phyloP scores from a whole-genome alignment of 1,284 basidiomycete genomes.

The Heterobasidion parviporum region DNA sequence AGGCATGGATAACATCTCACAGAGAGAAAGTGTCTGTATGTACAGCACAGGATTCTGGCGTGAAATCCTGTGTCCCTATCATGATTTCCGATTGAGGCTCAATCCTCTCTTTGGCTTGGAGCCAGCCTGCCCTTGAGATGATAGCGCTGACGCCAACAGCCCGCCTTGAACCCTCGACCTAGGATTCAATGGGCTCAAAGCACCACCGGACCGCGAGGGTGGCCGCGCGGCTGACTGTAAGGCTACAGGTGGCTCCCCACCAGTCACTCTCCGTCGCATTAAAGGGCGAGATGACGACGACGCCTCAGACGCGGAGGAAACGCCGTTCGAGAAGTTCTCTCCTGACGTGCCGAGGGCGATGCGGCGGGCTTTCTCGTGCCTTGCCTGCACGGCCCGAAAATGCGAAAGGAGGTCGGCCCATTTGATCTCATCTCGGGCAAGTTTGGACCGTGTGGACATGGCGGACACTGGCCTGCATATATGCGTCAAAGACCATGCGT shows the following conservation, averaged over 20 bases:
- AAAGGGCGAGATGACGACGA: slow-evolving; percentile 28
- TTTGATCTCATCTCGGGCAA: slow-evolving; percentile 83
- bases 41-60: no score
- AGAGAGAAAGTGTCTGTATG: no score
- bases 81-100: slow-evolving; percentile 34
- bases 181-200: slow-evolving; percentile 68
- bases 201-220: slow-evolving; percentile 32
- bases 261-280: slow-evolving; percentile 51
- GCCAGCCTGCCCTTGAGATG: slow-evolving; percentile 27
- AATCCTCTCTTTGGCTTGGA: slow-evolving; percentile 42
- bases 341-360: slow-evolving; percentile 42
- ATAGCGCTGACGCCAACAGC: slow-evolving; percentile 27
- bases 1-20: no score
- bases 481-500: not conserved
- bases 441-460: slow-evolving; percentile 57
- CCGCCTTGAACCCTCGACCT: slow-evolving; percentile 46
- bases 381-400: slow-evolving; percentile 77
- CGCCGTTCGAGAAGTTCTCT: slow-evolving; percentile 6
- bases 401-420: slow-evolving; percentile 88
- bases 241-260: not conserved
- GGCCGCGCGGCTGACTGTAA: slow-evolving; percentile 11
- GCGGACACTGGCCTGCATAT: slow-evolving; percentile 24
- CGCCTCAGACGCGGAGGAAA: slow-evolving; percentile 3
- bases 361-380: slow-evolving; percentile 82
- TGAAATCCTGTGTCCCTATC: not conserved